phyloP scores from a whole-genome alignment of 306 rosid genomes.

The Castanea mollissima region DNA sequence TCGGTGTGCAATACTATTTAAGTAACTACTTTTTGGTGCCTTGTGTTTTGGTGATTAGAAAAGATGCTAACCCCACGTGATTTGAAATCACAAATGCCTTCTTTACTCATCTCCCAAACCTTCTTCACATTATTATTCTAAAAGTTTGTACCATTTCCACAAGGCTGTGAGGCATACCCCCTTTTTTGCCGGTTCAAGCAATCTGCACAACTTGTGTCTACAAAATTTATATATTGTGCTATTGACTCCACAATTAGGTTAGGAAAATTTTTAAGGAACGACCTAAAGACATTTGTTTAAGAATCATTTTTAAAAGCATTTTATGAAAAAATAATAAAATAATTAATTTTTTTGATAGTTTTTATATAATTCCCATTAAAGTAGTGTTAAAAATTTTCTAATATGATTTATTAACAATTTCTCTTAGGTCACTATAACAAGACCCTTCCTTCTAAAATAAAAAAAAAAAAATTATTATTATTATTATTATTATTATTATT shows the following conservation, averaged over 20 bases:
- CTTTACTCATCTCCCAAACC: constrained; percentile 23
- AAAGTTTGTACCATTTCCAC: background rate
- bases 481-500: too few relatives aligned
- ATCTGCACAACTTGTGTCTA: background rate
- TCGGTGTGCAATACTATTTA: background rate
- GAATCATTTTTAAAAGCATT: rapidly evolving
- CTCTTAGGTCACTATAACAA: too few relatives aligned
- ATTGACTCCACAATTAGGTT: background rate
- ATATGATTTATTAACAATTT: too few relatives aligned
- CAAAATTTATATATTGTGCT: background rate
- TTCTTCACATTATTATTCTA: constrained; percentile 18
- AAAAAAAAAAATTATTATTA: too few relatives aligned
- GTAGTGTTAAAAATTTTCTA: rapidly evolving
- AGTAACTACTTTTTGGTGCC: background rate
- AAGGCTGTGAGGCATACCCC: background rate
- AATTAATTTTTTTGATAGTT: rapidly evolving
- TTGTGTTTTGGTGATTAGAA: constrained; percentile 19
- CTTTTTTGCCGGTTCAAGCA: constrained; percentile 6
- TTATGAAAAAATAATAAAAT: too few relatives aligned
- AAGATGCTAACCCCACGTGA: constrained; percentile 42
- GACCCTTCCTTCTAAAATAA: too few relatives aligned
- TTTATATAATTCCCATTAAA: too few relatives aligned
- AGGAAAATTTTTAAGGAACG: rapidly evolving
- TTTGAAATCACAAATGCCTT: constrained; percentile 9
- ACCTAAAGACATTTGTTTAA: rapidly evolving